phyloP scores from a whole-genome alignment of 2,329 filamentous ascomycete genomes.

The Clonostachys rhizophaga region DNA sequence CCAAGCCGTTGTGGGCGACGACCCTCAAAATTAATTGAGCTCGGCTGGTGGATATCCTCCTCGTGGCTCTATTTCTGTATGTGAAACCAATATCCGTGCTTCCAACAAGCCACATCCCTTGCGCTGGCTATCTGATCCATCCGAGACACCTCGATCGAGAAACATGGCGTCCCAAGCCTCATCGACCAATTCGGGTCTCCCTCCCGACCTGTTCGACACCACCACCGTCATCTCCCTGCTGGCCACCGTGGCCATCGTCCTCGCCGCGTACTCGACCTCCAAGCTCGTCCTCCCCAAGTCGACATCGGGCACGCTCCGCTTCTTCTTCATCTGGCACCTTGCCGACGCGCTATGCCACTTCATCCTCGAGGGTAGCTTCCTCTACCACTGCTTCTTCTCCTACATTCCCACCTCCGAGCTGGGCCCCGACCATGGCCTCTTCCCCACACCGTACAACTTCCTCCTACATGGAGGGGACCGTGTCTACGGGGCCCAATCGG shows the following conservation, averaged over 20 bases:
- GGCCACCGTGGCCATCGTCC: constrained; percentile 46
- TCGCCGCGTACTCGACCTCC: constrained; percentile 44
- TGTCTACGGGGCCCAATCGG: constrained; percentile 54
- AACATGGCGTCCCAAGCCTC: no score
- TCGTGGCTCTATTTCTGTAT: no score
- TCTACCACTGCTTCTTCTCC: constrained; percentile 89
- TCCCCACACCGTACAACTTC: constrained; percentile 47
- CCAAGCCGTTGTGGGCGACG: no score
- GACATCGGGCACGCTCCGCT: constrained; percentile 54
- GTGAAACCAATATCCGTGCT: no score
- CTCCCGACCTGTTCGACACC: constrained; percentile 53
- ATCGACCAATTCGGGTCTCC: constrained; percentile 23
- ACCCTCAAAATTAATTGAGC: no score
- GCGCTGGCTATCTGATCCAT: no score
- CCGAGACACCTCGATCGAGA: no score
- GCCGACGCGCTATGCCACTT: constrained; percentile 92
- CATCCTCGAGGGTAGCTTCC: constrained; percentile 83
- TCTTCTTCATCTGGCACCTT: constrained; percentile 91
- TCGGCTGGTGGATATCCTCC: no score
- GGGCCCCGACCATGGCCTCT: constrained; percentile 23
- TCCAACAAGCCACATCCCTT: not conserved
- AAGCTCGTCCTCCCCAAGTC: constrained; percentile 38
- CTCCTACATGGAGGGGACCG: constrained; percentile 37
- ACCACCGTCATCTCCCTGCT: constrained; percentile 56
- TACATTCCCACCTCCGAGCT: constrained; percentile 25